Conservation (phyloP, 2,329 filamentous ascomycete genomes). For the Xylaria sp. region DNA sequence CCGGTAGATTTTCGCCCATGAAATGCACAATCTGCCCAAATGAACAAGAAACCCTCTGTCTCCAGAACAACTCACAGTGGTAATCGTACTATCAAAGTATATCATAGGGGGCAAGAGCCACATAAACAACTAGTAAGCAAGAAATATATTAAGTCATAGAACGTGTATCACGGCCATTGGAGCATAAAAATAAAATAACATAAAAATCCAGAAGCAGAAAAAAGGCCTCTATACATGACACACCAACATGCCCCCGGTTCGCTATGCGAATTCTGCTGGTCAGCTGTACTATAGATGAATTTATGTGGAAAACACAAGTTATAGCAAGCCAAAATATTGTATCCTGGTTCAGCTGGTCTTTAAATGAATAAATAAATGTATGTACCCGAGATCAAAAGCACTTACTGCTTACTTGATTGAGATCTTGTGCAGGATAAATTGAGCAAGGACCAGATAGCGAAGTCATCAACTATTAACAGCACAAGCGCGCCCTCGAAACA, state of each 20-base stretch:
- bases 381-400: slow-evolving; percentile 5
- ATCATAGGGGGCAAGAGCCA: slow-evolving; percentile 9
- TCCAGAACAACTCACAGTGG: background rate
- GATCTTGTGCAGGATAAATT: background rate
- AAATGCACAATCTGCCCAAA: background rate
- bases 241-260: background rate
- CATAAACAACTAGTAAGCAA: background rate
- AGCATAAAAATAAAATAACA: background rate
- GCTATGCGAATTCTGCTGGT: background rate
- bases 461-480: background rate
- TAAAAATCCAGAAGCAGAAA: background rate
- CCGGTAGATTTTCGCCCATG: background rate
- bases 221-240: background rate
- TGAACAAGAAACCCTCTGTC: background rate
- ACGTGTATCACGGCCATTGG: slow-evolving; percentile 12
- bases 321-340: background rate
- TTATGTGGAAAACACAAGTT: background rate
- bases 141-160: background rate
- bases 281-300: background rate
- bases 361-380: slow-evolving; percentile 1
- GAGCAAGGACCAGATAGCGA: background rate
- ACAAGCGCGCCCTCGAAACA: background rate
- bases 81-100: background rate
- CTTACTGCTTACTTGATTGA: background rate
- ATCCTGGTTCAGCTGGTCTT: background rate